These are phyloP conservation scores for Fusarium algeriense DNA, from an alignment of 2,329 filamentous ascomycete species.

Conservation along the genomic window DNA sequence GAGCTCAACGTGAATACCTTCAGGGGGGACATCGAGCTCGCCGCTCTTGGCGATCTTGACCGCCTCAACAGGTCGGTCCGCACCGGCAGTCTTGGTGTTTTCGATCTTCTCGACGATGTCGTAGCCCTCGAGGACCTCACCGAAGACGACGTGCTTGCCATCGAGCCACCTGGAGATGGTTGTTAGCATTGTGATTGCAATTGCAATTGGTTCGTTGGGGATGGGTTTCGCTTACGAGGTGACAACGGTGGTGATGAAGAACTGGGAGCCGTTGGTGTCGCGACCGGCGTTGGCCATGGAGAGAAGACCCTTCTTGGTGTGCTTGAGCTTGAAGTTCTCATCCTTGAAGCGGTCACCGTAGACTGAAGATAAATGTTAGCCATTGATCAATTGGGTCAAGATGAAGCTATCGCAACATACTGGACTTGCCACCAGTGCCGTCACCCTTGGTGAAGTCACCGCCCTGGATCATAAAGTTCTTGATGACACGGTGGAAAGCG, in stretches of 20 bases:
- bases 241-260: conserved; percentile 89
- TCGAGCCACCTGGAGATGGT: conserved; percentile 76
- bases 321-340: conserved; percentile 96
- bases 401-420: conserved; percentile 63
- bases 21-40: conserved; percentile 83
- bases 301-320: conserved; percentile 84
- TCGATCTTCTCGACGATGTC: conserved; percentile 85
- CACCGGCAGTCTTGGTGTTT: conserved; percentile 70
- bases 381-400: conserved; percentile 15
- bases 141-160: conserved; percentile 87
- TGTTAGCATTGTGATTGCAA: conserved; percentile 5
- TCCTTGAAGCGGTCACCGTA: conserved; percentile 87
- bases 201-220: neutral
- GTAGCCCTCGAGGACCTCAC: conserved; percentile 88
- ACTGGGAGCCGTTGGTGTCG: conserved; percentile 90
- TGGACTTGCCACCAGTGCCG: conserved; percentile 87
- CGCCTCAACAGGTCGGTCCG: conserved; percentile 75
- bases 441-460: conserved; percentile 89
- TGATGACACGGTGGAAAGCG: conserved; percentile 90
- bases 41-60: conserved; percentile 87
- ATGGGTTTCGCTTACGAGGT: conserved; percentile 70
- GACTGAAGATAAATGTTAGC: conserved; percentile 61
- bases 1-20: conserved; percentile 95
- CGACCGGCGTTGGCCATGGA: conserved; percentile 89
- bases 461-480: conserved; percentile 92